Percentiles rank a stretch among this genome's conserved stretches.
Evolutionary conservation across 2,329 filamentous ascomycete genomes (phyloP).

Genomic region (Fusarium aywerte): DNA sequence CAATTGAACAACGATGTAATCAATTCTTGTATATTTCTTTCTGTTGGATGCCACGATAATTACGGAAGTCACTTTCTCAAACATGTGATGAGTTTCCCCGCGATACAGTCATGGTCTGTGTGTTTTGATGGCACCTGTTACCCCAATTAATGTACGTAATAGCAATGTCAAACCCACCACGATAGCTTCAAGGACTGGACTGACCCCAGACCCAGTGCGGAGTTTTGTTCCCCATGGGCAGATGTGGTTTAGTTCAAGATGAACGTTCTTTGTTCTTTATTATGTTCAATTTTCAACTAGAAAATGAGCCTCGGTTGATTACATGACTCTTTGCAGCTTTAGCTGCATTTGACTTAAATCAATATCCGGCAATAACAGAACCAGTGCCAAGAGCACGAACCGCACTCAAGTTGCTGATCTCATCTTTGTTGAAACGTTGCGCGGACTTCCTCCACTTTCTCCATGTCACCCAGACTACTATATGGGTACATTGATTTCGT

Average conservation of each 20-base stretch:
- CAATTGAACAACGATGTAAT: neutral
- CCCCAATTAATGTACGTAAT: constrained; percentile 37
- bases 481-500: neutral
- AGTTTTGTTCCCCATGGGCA: constrained; percentile 16
- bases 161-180: constrained; percentile 6
- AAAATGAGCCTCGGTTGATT: neutral
- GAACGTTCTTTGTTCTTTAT: too few relatives aligned
- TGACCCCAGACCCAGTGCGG: constrained; percentile 28
- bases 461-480: neutral
- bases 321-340: too few relatives aligned
- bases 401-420: neutral
- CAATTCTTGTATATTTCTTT: constrained; percentile 1
- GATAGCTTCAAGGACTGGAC: constrained; percentile 22
- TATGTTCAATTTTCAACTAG: neutral
- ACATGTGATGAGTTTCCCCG: neutral
- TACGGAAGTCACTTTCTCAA: constrained; percentile 19
- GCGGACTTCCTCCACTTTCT: neutral
- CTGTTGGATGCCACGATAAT: neutral
- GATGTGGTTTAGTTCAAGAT: neutral
- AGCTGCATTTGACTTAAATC: neutral
- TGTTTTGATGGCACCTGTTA: neutral
- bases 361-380: neutral
- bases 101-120: neutral
- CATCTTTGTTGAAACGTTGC: neutral
- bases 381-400: neutral